Base-by-base conservation (phyloP, 2,329 filamentous ascomycete genomes). In the Orbilia quercus region DNA sequence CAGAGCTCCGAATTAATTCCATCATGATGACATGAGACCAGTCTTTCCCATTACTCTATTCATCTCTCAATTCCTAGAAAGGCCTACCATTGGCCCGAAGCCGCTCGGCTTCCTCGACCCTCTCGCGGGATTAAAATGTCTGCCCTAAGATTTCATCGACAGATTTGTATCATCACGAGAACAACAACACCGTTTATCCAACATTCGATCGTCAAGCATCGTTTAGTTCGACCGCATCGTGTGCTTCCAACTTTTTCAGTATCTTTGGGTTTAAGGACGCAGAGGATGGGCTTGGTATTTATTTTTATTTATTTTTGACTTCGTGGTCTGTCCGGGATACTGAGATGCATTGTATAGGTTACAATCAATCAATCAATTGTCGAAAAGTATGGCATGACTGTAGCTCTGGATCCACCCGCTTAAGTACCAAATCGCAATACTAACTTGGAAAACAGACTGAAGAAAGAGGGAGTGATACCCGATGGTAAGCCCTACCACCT, bases 391-490 rank as follows among this genome's bases (percentile, higher is more conserved):
- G 47, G 31, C 23, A 70, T 47, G 23, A n/a, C 28, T 9, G n/a
- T n/a, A n/a, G n/a, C n/a, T n/a, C n/a, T n/a, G n/a, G n/a, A n/a
- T 31, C 4, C 28, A 31, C 5, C 28, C 28, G 28, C 28, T 9
- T 16, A 22, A 22, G 57, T 34, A 34, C 31, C 31, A 34, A 6
- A 12, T 34, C 6, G 31, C n/a, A n/a, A n/a, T n/a, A n/a, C n/a
- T n/a, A n/a, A n/a, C n/a, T n/a, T n/a, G n/a, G n/a, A n/a, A n/a
- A 7, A 47, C 55, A 79, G 78, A 25, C 76, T 80, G 20, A 79
- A 76, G 54, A 76, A 77, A 34, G 75, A 78, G 11, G 77, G 76
- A 16, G 75, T 81, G 16, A 80, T 79, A 55, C 75, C 79, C 9
- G 80, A 80, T 64, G 80, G 80, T 80, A 76, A 55, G 58, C 59